Evolutionary conservation across 441 rosid genomes (phyloP).

Genomic region (Pelargonium myrrhifolium): DNA sequence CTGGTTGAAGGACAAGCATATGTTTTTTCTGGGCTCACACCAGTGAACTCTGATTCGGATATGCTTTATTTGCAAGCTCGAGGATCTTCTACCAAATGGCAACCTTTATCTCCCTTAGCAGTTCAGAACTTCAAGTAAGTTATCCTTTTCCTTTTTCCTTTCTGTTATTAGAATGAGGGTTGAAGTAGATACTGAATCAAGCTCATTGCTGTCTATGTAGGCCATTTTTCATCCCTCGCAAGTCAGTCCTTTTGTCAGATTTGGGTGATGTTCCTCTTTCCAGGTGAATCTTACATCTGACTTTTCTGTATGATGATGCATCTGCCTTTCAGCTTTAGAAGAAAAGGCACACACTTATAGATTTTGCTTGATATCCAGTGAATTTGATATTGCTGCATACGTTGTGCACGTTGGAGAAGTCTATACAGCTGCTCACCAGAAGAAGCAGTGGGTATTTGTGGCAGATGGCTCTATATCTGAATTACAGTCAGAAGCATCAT

Average conservation of each 20-base stretch:
- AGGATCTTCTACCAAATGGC: constrained; percentile 63
- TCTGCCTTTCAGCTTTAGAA: neutral
- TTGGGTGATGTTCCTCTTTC: constrained; percentile 75
- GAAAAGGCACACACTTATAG: constrained; percentile 9
- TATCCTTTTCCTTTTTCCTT: constrained; percentile 15
- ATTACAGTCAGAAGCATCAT: constrained; percentile 34
- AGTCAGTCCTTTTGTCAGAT: constrained; percentile 43
- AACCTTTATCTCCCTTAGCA: constrained; percentile 44
- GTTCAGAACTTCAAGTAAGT: constrained; percentile 53
- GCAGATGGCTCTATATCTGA: constrained; percentile 56
- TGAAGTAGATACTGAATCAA: constrained; percentile 8
- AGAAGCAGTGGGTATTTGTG: constrained; percentile 90
- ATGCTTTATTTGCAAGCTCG: constrained; percentile 74
- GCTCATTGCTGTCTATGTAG: constrained; percentile 35
- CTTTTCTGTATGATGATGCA: constrained; percentile 3
- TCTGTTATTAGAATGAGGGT: constrained; percentile 4
- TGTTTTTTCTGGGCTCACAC: constrained; percentile 53
- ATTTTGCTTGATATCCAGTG: constrained; percentile 36
- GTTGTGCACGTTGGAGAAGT: constrained; percentile 77
- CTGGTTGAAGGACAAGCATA: constrained; percentile 87
- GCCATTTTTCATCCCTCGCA: constrained; percentile 77
- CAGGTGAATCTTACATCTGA: constrained; percentile 39
- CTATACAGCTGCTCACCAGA: constrained; percentile 40
- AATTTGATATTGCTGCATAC: constrained; percentile 74
- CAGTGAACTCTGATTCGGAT: constrained; percentile 51